Conservation (phyloP, 2,329 filamentous ascomycete genomes). For the Ophiostoma fasciatum region DNA sequence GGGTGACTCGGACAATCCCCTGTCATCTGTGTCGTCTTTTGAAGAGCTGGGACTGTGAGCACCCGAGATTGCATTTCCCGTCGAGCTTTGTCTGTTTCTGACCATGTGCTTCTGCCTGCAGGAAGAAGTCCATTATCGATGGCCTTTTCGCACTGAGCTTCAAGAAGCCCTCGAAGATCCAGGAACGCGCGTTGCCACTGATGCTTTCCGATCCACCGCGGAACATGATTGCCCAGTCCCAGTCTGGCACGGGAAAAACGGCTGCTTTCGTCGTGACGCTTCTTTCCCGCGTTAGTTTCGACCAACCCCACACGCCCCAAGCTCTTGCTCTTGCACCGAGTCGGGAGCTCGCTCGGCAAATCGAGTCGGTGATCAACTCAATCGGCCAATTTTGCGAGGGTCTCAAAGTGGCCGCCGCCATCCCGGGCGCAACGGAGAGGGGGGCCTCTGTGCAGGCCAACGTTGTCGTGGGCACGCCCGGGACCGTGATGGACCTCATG, state of each 20-base stretch:
- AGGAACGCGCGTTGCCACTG: slow-evolving; percentile 84
- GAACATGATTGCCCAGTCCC: slow-evolving; percentile 97
- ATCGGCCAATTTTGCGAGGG: slow-evolving; percentile 76
- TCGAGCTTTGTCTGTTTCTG: background rate
- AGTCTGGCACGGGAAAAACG: slow-evolving; percentile 96
- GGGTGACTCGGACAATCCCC: slow-evolving; percentile 69
- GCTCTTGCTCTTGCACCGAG: slow-evolving; percentile 82
- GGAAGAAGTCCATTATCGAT: slow-evolving; percentile 52
- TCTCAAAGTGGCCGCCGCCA: slow-evolving; percentile 63
- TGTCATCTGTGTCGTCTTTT: slow-evolving; percentile 73
- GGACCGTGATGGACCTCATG: slow-evolving; percentile 80
- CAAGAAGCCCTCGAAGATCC: slow-evolving; percentile 92
- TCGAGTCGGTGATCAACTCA: slow-evolving; percentile 65
- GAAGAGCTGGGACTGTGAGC: slow-evolving; percentile 74
- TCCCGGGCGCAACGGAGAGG: slow-evolving; percentile 61
- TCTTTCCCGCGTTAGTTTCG: slow-evolving; percentile 70
- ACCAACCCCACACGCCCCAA: slow-evolving; percentile 55
- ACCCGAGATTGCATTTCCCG: background rate
- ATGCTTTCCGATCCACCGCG: slow-evolving; percentile 73
- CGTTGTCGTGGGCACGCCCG: slow-evolving; percentile 84
- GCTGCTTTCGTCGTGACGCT: slow-evolving; percentile 92
- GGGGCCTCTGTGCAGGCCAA: slow-evolving; percentile 57
- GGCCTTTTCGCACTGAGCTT: slow-evolving; percentile 75
- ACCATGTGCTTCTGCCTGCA: slow-evolving; percentile 1
- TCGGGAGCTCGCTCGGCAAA: slow-evolving; percentile 88